Percentiles rank a stretch among this genome's conserved stretches.
Conservation (phyloP, 768 basidiomycete species). For the Leucosporidium yakuticum region DNA sequence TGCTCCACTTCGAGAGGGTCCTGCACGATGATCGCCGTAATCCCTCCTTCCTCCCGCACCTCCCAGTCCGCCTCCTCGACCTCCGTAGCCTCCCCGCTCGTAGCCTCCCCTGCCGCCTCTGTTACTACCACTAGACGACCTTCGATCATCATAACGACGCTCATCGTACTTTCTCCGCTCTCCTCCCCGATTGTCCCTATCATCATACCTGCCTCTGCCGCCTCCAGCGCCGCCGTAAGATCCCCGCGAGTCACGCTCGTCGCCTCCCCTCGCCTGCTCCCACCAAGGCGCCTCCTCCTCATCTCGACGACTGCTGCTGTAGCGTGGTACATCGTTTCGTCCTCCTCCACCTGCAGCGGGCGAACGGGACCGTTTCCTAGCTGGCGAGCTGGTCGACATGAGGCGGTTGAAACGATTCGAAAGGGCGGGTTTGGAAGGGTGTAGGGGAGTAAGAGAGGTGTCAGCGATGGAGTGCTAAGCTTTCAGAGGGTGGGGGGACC, state of each 20-base stretch:
- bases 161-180: not conserved
- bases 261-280: slow-evolving; percentile 18
- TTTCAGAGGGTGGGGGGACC: too few species aligned
- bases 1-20: not conserved
- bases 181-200: not conserved
- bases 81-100: not conserved
- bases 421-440: too few species aligned
- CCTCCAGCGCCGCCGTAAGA: not conserved
- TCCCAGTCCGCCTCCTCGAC: not conserved
- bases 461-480: not conserved
- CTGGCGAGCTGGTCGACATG: too few species aligned
- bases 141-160: not conserved
- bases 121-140: too few species aligned
- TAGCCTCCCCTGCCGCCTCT: not conserved
- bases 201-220: slow-evolving; percentile 1
- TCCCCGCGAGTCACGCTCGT: not conserved
- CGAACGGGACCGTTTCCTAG: too few species aligned
- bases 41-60: not conserved
- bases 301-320: not conserved
- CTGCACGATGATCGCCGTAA: not conserved
- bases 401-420: too few species aligned
- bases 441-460: not conserved
- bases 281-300: slow-evolving; percentile 30
- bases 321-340: too few species aligned
- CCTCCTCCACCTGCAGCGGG: too few species aligned